These are phyloP conservation scores for Stephania japonica DNA, from an alignment of 164 flowering plant species.

Conservation along the genomic window DNA sequence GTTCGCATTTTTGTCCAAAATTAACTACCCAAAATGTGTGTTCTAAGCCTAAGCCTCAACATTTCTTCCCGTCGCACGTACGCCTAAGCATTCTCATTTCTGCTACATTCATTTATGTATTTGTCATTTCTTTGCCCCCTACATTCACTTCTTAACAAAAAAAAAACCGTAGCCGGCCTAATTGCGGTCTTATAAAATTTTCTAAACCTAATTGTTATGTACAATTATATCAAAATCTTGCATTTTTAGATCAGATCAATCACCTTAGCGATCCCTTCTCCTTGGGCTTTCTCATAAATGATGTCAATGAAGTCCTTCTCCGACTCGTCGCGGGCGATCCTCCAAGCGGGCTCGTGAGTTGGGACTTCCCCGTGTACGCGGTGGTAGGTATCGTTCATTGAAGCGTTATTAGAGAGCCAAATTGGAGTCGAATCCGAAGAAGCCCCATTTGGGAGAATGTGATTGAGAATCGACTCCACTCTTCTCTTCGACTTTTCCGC, in stretches of 20 bases:
- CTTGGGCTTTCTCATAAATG: slow-evolving; percentile 73
- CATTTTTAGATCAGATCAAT: not conserved
- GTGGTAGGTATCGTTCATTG: slow-evolving; percentile 53
- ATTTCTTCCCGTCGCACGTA: too few species aligned
- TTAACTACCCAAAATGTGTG: not conserved
- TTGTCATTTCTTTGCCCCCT: too few species aligned
- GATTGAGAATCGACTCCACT: slow-evolving; percentile 42
- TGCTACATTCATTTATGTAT: too few species aligned
- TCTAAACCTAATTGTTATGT: too few species aligned
- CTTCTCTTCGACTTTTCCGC: slow-evolving; percentile 34
- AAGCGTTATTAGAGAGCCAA: slow-evolving; percentile 7
- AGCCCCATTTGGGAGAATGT: slow-evolving; percentile 31
- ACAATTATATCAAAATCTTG: not conserved
- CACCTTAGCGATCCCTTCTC: slow-evolving; percentile 93
- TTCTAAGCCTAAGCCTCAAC: too few species aligned
- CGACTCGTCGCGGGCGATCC: slow-evolving; percentile 33
- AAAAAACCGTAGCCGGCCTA: too few species aligned
- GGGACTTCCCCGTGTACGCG: slow-evolving; percentile 68
- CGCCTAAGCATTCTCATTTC: too few species aligned
- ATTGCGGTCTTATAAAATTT: too few species aligned
- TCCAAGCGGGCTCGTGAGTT: slow-evolving; percentile 50
- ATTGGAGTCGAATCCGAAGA: slow-evolving; percentile 3
- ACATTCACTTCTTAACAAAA: too few species aligned
- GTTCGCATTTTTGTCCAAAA: not conserved
- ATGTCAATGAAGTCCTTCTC: slow-evolving; percentile 67